phyloP scores from a whole-genome alignment of 345 rosid species.

The Citrus glauca region DNA sequence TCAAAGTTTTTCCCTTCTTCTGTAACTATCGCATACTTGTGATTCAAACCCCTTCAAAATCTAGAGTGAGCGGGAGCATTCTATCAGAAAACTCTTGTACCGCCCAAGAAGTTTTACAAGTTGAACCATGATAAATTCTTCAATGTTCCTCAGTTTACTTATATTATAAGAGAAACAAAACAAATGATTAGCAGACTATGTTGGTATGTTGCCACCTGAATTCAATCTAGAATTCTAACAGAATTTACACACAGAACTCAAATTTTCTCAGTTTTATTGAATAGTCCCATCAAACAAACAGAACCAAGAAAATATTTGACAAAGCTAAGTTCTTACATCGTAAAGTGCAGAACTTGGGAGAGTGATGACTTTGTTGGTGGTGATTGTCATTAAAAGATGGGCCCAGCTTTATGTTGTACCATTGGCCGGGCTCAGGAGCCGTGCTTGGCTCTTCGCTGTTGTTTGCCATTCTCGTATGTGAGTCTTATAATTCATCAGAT shows the following conservation, averaged over 20 bases:
- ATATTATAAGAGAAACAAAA: too few species aligned
- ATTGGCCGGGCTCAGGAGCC: slow-evolving; percentile 57
- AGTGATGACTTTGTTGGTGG: slow-evolving; percentile 16
- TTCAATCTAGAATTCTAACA: background rate
- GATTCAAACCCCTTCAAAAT: background rate
- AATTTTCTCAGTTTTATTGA: background rate
- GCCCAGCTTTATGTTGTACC: slow-evolving; percentile 69
- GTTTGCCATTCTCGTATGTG: slow-evolving; percentile 12
- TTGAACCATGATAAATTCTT: background rate
- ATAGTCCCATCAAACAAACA: background rate
- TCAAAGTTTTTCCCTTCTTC: background rate
- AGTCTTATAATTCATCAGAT: background rate
- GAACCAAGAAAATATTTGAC: slow-evolving; percentile 3
- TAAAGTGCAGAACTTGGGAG: slow-evolving; percentile 64
- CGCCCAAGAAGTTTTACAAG: background rate
- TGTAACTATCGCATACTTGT: too few species aligned
- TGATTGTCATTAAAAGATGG: slow-evolving; percentile 50
- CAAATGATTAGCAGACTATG: background rate
- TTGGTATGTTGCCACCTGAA: background rate
- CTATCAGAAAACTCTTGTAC: background rate
- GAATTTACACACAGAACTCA: background rate
- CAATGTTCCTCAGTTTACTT: background rate
- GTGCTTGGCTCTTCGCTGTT: slow-evolving; percentile 52
- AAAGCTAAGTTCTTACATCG: slow-evolving; percentile 41
- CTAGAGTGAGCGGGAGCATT: background rate